Conservation (phyloP, 345 rosid species). For the Melaleuca alternifolia region DNA sequence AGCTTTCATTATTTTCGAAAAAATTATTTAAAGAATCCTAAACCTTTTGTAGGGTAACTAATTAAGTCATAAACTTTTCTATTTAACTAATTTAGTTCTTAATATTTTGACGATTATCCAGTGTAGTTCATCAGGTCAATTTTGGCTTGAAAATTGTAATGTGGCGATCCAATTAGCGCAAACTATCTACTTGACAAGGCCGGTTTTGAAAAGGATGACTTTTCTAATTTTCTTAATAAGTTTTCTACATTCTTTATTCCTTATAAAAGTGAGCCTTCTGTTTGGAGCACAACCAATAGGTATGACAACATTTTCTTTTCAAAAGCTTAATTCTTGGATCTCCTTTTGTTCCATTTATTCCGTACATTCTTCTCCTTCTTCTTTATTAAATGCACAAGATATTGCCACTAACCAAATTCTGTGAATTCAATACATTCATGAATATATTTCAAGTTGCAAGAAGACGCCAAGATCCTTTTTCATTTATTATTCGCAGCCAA, state of each 20-base stretch:
- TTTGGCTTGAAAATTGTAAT: fast-evolving
- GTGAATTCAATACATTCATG: background rate
- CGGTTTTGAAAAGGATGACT: fast-evolving
- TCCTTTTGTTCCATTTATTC: background rate
- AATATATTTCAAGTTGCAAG: background rate
- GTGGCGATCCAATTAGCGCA: fast-evolving
- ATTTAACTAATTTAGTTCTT: background rate
- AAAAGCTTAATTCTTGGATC: background rate
- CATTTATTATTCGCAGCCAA: background rate
- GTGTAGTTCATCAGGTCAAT: background rate
- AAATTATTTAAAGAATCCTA: background rate
- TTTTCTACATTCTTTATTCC: background rate
- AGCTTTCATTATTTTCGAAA: fast-evolving
- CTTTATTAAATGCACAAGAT: background rate
- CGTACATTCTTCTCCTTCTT: background rate
- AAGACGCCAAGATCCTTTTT: background rate
- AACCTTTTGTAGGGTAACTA: fast-evolving
- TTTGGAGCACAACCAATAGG: background rate
- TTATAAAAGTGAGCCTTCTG: background rate
- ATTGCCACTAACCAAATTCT: background rate
- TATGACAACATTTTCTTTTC: background rate
- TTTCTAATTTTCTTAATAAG: background rate
- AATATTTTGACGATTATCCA: background rate
- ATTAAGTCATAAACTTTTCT: background rate
- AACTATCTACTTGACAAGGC: background rate